phyloP scores from a whole-genome alignment of 1,139 yeast species.

The Geotrichum australiense region DNA sequence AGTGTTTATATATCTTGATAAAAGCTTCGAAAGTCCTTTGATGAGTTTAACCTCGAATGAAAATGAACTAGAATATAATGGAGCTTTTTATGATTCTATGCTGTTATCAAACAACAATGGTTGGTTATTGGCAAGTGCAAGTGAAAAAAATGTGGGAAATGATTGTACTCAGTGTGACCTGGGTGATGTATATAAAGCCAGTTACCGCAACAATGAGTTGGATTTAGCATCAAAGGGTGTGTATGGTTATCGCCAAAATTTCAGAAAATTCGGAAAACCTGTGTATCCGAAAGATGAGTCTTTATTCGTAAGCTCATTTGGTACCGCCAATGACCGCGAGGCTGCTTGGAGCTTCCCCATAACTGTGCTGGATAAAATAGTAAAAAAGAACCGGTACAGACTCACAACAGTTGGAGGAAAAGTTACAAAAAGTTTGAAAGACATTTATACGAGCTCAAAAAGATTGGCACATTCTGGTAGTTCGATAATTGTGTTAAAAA shows the following conservation, averaged over 20 bases:
- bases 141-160: slow-evolving; percentile 18
- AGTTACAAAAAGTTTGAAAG: too few relatives aligned
- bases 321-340: too few relatives aligned
- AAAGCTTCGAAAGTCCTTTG: slow-evolving; percentile 15
- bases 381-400: too few relatives aligned
- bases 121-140: slow-evolving; percentile 27
- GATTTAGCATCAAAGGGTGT: slow-evolving; percentile 15
- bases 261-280: slow-evolving; percentile 36
- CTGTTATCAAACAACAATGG: slow-evolving; percentile 24
- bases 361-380: too few relatives aligned
- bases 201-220: slow-evolving; percentile 18
- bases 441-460: too few relatives aligned
- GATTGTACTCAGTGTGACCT: slow-evolving; percentile 36
- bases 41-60: slow-evolving; percentile 17
- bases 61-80: slow-evolving; percentile 20
- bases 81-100: slow-evolving; percentile 28
- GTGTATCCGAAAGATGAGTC: too few relatives aligned
- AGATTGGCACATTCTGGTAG: too few relatives aligned
- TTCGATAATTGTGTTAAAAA: too few relatives aligned
- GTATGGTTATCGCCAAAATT: slow-evolving; percentile 17
- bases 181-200: slow-evolving; percentile 35
- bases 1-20: slow-evolving; percentile 26
- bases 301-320: too few relatives aligned
- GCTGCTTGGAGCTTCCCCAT: too few relatives aligned
- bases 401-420: too few relatives aligned